Conservation (phyloP, 2,329 filamentous ascomycete genomes). For the Botrytis tulipae region DNA sequence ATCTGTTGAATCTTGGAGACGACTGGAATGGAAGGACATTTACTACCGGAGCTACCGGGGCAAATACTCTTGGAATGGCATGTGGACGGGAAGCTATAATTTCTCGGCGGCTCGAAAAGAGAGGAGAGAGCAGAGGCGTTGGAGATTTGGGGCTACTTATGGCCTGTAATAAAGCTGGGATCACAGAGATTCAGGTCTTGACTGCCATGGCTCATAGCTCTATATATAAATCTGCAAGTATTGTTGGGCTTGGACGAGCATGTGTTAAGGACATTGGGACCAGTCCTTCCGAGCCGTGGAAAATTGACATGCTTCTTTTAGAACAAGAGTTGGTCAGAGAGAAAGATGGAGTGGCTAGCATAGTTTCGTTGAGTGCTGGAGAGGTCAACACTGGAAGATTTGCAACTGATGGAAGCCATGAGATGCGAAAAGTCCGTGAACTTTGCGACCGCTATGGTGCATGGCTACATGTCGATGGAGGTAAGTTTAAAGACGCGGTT, state of each 20-base stretch:
- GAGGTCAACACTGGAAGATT: slow-evolving; percentile 91
- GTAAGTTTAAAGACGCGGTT: slow-evolving; percentile 40
- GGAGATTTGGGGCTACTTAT: slow-evolving; percentile 68
- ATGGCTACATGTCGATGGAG: slow-evolving; percentile 88
- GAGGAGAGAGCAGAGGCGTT: slow-evolving; percentile 46
- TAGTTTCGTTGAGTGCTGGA: slow-evolving; percentile 78
- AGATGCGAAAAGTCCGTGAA: slow-evolving; percentile 56
- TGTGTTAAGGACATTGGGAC: slow-evolving; percentile 61
- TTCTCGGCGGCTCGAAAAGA: slow-evolving; percentile 38
- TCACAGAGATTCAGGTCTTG: slow-evolving; percentile 71
- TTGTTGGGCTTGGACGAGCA: slow-evolving; percentile 73
- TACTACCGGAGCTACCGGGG: slow-evolving; percentile 69
- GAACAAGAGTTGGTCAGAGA: slow-evolving; percentile 54
- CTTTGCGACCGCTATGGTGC: slow-evolving; percentile 71
- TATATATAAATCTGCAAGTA: slow-evolving; percentile 75
- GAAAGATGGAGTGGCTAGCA: slow-evolving; percentile 57
- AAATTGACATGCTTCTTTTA: slow-evolving; percentile 65
- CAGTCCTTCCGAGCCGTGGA: slow-evolving; percentile 58
- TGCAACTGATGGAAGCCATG: slow-evolving; percentile 52
- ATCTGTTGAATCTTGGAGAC: slow-evolving; percentile 61
- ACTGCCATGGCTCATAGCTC: slow-evolving; percentile 84
- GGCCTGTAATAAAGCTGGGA: slow-evolving; percentile 61
- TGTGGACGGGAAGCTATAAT: slow-evolving; percentile 70
- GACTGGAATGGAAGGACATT: slow-evolving; percentile 74
- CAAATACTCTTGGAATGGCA: slow-evolving; percentile 64